Evolutionary conservation across 208 protist species (phyloP), one percentile per base, ranked within the genome.

Genomic region (Strigomonas culicis): DNA sequence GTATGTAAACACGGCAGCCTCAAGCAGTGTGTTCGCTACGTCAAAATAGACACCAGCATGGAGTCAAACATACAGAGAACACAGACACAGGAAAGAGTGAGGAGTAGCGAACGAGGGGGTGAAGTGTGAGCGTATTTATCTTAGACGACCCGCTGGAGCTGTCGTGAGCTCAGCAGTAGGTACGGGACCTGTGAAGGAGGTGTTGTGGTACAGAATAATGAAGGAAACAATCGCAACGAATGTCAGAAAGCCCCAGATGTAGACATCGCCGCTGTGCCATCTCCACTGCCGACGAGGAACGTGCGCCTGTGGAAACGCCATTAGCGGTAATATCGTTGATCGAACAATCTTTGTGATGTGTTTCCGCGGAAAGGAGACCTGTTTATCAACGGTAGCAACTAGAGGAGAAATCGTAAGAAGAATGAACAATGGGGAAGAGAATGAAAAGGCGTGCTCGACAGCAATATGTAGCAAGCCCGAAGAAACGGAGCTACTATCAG

Each of bases 231-330:
- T 22, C 21, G 41, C 44, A 30, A 63, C 21, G 24, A 63, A 63
- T 39, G 24, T n/a, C 13, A 63, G 17, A 51, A 63, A 51, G 21
- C 36, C 3, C 59, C 59, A 63, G 46, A 63, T 63, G 30, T 49
- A 25, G 7, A 49, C 15, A 27, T 63, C 59, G 1, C 59, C 59
- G 25, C 59, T 63, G 4, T 44, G 30, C 22, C 47, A 25, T 21
- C 34, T 46, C 57, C 57, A 61, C 27, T 7, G 27, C 2, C 57
- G 57, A 24, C 57, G 57, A 28, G 21, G 19, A 27, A 17, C 30
- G 7, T 47, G 32, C 32, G 11, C 21, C 25, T 59, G 2, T 56
- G 24, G 22, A 59, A 25, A 44, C 25, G 27, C 36, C 28, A 25
- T 15, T 59, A 25, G 6, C 24, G 10, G 55, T 44, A 59, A 59